Evolutionary conservation across 139 green algal genomes (phyloP).

Genomic region (Mychonastes homosphaera): DNA sequence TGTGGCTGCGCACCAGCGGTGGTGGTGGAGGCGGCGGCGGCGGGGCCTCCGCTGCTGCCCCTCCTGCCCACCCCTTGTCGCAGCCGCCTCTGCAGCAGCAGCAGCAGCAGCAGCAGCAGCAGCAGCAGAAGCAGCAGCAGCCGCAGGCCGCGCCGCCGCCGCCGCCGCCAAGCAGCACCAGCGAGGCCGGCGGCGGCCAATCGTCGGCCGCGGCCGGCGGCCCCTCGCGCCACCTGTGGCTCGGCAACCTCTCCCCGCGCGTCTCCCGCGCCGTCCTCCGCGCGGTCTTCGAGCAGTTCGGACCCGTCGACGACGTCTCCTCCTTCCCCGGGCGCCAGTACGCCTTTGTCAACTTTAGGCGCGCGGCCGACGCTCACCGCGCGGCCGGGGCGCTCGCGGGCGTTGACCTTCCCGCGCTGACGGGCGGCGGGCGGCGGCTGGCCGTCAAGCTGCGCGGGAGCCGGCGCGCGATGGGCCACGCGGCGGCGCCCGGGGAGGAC

Average conservation of each 20-base stretch:
- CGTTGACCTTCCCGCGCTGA: slow-evolving; percentile 22
- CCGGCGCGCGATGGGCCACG: slow-evolving; percentile 19
- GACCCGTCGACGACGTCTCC: slow-evolving; percentile 55
- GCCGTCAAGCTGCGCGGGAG: slow-evolving; percentile 37
- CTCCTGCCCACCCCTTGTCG: neutral
- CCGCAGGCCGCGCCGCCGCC: neutral
- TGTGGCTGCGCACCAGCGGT: too few species aligned
- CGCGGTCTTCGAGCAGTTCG: slow-evolving; percentile 51
- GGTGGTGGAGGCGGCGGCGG: too few species aligned
- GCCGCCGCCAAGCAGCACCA: slow-evolving; percentile 12
- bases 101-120: neutral
- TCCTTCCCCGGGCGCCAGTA: slow-evolving; percentile 68
- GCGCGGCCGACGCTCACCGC: slow-evolving; percentile 35
- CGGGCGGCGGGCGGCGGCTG: slow-evolving; percentile 19
- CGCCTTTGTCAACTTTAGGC: slow-evolving; percentile 61
- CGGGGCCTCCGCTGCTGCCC: neutral
- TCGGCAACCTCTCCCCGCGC: slow-evolving; percentile 55
- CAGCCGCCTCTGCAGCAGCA: neutral
- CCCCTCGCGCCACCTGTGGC: slow-evolving; percentile 52
- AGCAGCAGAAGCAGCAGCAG: neutral
- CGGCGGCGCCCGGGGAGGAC: neutral
- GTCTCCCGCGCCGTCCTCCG: slow-evolving; percentile 39
- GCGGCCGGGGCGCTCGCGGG: slow-evolving; percentile 33
- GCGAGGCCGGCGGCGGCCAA: too few species aligned
- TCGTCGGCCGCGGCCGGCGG: slow-evolving; percentile 1